Percentiles rank a stretch among this genome's conserved stretches.
Evolutionary conservation across 495 filamentous ascomycete species (phyloP).

Genomic region (Xylaria acuta): DNA sequence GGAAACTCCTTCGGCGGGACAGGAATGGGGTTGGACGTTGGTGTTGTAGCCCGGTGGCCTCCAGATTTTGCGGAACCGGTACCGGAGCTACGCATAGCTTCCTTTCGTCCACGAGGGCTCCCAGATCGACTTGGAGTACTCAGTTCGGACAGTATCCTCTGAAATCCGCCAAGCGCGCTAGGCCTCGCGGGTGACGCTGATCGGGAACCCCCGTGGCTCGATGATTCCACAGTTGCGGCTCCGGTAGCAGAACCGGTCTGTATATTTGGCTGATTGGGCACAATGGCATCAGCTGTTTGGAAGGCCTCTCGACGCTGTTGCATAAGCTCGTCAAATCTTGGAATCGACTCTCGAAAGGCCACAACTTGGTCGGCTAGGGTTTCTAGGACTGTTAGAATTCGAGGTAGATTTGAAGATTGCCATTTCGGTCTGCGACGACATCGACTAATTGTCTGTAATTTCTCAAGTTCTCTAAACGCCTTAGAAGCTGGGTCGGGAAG

Average conservation of each 20-base stretch:
- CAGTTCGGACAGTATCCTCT: slow-evolving; percentile 62
- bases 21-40: slow-evolving; percentile 42
- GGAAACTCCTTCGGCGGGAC: slow-evolving; percentile 41
- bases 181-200: slow-evolving; percentile 51
- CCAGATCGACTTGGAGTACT: slow-evolving; percentile 55
- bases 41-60: slow-evolving; percentile 34
- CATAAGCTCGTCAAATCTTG: slow-evolving; percentile 77
- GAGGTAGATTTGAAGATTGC: slow-evolving; percentile 52
- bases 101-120: slow-evolving; percentile 56
- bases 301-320: slow-evolving; percentile 74
- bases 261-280: slow-evolving; percentile 35
- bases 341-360: slow-evolving; percentile 69
- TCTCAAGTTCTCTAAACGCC: slow-evolving; percentile 47
- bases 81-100: slow-evolving; percentile 37
- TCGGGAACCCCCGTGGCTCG: slow-evolving; percentile 43
- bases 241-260: slow-evolving; percentile 32
- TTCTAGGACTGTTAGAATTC: slow-evolving; percentile 57
- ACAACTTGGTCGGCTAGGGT: slow-evolving; percentile 68
- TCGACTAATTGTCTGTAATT: slow-evolving; percentile 51
- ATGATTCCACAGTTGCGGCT: slow-evolving; percentile 39
- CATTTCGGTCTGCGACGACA: slow-evolving; percentile 60
- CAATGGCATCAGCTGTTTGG: slow-evolving; percentile 57
- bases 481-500: slow-evolving; percentile 43
- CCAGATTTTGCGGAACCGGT: slow-evolving; percentile 34
- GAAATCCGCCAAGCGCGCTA: slow-evolving; percentile 60